These are phyloP conservation scores for Meira miltonrushii DNA, from an alignment of 1,284 basidiomycete genomes.

Conservation along the genomic window DNA sequence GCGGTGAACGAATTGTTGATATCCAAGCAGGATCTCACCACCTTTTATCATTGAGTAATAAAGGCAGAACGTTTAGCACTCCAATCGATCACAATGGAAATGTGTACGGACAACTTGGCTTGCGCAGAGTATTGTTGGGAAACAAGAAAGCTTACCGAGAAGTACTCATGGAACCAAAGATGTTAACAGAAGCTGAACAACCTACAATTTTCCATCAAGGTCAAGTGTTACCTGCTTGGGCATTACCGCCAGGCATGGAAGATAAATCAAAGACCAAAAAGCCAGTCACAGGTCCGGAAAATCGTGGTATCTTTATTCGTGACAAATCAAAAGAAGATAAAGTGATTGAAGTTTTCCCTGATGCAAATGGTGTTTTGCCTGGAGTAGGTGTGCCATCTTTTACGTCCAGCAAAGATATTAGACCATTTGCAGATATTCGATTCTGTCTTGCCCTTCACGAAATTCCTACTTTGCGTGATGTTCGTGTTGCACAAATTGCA, in stretches of 20 bases:
- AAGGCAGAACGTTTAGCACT: slow-evolving; percentile 73
- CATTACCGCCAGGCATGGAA: slow-evolving; percentile 15
- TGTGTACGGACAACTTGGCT: slow-evolving; percentile 74
- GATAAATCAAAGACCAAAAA: neutral
- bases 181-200: slow-evolving; percentile 26
- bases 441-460: slow-evolving; percentile 74
- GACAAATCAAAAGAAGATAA: neutral
- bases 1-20: slow-evolving; percentile 32
- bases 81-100: slow-evolving; percentile 76
- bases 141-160: slow-evolving; percentile 59
- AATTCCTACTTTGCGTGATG: slow-evolving; percentile 68
- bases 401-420: neutral
- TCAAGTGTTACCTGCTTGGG: slow-evolving; percentile 17
- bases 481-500: slow-evolving; percentile 66
- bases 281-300: neutral
- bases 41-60: slow-evolving; percentile 74
- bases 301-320: slow-evolving; percentile 2
- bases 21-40: slow-evolving; percentile 65
- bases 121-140: slow-evolving; percentile 51
- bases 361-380: neutral
- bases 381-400: neutral
- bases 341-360: too few species aligned
- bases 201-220: slow-evolving; percentile 2
- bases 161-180: slow-evolving; percentile 31
- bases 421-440: slow-evolving; percentile 55